Percentiles rank a stretch among this genome's conserved stretches.
These are phyloP conservation scores for Musa troglodytarum DNA, from an alignment of 176 grass and related monocot genomes.

Conservation along the genomic window DNA sequence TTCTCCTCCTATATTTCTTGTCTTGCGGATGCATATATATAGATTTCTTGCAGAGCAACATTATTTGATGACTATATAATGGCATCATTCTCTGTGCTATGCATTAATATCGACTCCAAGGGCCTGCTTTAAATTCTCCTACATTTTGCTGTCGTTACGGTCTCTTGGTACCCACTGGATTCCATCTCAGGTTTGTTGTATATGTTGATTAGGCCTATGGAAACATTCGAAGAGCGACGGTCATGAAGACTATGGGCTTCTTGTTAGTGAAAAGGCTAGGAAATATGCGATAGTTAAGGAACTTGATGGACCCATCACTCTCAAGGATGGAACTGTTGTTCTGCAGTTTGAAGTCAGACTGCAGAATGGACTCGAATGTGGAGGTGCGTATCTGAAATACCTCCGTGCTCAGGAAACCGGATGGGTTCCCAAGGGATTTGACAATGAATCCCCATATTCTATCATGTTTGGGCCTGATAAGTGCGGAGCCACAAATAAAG, in stretches of 20 bases:
- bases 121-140: not conserved
- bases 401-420: slow-evolving; percentile 55
- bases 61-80: not conserved
- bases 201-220: slow-evolving; percentile 59
- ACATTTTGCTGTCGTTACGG: not conserved
- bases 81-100: not conserved
- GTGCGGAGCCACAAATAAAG: slow-evolving; percentile 94
- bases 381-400: slow-evolving; percentile 91
- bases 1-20: too few relatives aligned
- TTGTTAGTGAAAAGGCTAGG: slow-evolving; percentile 61
- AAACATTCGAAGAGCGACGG: slow-evolving; percentile 86
- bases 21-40: too few relatives aligned
- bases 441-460: slow-evolving; percentile 79
- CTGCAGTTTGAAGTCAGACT: slow-evolving; percentile 85
- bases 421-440: slow-evolving; percentile 71
- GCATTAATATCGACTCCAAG: not conserved
- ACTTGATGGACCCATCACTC: slow-evolving; percentile 52
- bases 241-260: slow-evolving; percentile 89
- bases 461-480: slow-evolving; percentile 99
- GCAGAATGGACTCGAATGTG: slow-evolving; percentile 96
- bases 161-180: not conserved
- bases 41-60: not conserved
- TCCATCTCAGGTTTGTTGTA: not conserved
- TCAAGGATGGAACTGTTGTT: slow-evolving; percentile 72
- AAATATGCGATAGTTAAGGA: slow-evolving; percentile 91